Evolutionary conservation across 805 yeast species (phyloP), one percentile per base, ranked within the genome.

Genomic region (Hanseniaspora pseudoguilliermondii): DNA sequence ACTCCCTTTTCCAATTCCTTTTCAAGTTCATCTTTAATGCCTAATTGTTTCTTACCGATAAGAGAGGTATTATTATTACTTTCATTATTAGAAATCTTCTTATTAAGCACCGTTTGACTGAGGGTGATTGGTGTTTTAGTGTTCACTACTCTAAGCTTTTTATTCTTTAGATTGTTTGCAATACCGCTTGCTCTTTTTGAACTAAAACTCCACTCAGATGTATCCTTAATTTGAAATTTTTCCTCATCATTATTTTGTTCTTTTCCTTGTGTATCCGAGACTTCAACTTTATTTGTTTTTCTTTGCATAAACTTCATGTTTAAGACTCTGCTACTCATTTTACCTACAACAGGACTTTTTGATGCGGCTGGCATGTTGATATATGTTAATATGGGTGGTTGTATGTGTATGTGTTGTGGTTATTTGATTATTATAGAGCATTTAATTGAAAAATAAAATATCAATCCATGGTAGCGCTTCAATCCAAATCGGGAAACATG

Each of bases 291-390:
- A 4, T 27, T 44, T 0, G 27, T 23, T 20, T 48, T 78, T 38
- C 74, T 66, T 47, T 67, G 71, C 82, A 80, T 78, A 71, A 81
- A 82, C 74, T 86, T 87, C 96, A 87, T 87, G 77, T 83, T 84
- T 81, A 83, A 73, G 62, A 87, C 86, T 63, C 88, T 76, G 62
- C 79, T 78, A 29, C 93, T 84, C 57, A 81, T 69, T 48, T 67
- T 66, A 16, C 69, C 72, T 43, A 64, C 65, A 16, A 64, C 63
- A 23, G 59, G 59, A 43, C 60, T 53, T 46, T 50, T 50, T 16
- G 56, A 27, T 15, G 56, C 56, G 16, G 51, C 49, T 60, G 66
- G 62, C 64, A 43, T 49, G 16, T 20, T 58, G 23, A 7, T 20
- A 23, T 23, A 52, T 59, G 5, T 34, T 43, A 29, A 25, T 13